Base-by-base conservation (phyloP, 1,284 basidiomycete genomes). In the Caloboletus firmus region DNA sequence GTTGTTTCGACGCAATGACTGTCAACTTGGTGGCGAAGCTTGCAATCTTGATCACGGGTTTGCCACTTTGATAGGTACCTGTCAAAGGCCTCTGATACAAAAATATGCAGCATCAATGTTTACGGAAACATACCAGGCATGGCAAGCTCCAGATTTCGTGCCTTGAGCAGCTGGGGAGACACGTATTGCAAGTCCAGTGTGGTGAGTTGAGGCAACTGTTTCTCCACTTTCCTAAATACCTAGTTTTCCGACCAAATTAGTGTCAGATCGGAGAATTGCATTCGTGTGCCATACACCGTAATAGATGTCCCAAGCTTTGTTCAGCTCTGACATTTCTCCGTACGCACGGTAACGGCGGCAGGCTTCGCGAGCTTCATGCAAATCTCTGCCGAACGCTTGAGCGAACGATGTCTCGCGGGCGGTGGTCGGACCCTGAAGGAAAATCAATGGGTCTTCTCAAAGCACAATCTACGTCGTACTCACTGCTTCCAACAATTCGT, bases 241-340 rank as follows among this genome's bases (percentile, higher is more conserved):
- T 93, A 59, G n/a, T 42, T 44, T 49, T 37, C 12, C 31, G 17
- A 35, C 15, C 51, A 53, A 45, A 43, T 52, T 30, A 66, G 41
- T 42, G 54, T 53, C 49, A 24, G 18, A 41, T 43, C 3, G 18
- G 39, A 13, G 18, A 40, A 17, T 39, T 9, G 52, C 62, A n/a
- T 46, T 32, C 7, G 1, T 41, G 24, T 37, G 39, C 28, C 79
- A 54, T 69, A 85, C 86, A 48, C 88, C 87, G 67, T 98, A 99
- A 74, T 99, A 99, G 30, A 99, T 92, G 67, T 99, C 97, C 97
- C 97, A 99, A n/a, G 97, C 97, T 69, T 93, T 94, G 69, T 98
- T 97, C 52, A 99, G 77, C 67, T 99, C 95, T 54, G 84, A 85
- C 54, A 85, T 83, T 69, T 99, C 95, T 36, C 92, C 91, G 66